Conservation (phyloP, 1,284 basidiomycete genomes). For the Athelia sp. region DNA sequence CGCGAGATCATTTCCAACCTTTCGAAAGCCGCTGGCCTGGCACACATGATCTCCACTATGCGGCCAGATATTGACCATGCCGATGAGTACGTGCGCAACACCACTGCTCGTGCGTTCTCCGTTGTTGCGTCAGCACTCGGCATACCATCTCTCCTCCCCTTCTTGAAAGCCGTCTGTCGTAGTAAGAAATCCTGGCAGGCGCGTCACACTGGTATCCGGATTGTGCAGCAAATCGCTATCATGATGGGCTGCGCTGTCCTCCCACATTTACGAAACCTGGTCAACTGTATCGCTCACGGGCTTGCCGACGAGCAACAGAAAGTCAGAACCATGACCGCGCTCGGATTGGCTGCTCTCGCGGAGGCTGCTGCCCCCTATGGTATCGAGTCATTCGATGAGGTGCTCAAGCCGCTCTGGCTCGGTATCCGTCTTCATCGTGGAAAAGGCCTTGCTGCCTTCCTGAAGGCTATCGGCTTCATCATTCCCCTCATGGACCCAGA, state of each 20-base stretch:
- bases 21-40: conserved; percentile 97
- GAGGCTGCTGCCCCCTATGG: conserved; percentile 98
- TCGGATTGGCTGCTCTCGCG: conserved; percentile 93
- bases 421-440: conserved; percentile 98
- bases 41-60: conserved; percentile 99
- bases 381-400: conserved; percentile 99
- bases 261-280: conserved; percentile 94
- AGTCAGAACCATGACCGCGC: conserved; percentile 97
- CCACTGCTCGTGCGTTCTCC: conserved; percentile 97
- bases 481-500: conserved; percentile 99
- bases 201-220: conserved; percentile 97
- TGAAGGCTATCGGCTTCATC: conserved; percentile 99
- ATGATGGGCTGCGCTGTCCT: conserved; percentile 99
- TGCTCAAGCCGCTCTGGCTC: conserved; percentile 96
- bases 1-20: conserved; percentile 99
- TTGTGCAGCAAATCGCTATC: conserved; percentile 99
- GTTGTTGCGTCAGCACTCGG: conserved; percentile 98
- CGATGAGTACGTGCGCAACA: conserved; percentile 99
- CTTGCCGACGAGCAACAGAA: conserved; percentile 98
- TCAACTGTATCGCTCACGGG: conserved; percentile 95
- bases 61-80: conserved; percentile 99
- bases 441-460: conserved; percentile 95
- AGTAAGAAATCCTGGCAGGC: conserved; percentile 99
- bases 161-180: conserved; percentile 96
- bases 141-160: conserved; percentile 95